Base-by-base conservation (phyloP, 73 alveolate genomes). In the Tetrahymena elliotti region DNA sequence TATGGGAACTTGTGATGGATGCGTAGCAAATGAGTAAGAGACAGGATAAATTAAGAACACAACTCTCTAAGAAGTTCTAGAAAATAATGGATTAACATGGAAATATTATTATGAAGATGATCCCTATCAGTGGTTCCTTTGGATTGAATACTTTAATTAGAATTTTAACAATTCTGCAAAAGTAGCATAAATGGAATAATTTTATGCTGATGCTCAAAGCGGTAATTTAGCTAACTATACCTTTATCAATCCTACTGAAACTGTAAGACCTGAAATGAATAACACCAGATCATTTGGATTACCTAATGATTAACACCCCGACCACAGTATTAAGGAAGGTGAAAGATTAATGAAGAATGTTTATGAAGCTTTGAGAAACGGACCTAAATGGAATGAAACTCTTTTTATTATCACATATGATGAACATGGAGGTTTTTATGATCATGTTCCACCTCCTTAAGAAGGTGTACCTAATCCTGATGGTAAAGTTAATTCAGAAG, bases 351-450 rank as follows among this genome's bases (percentile, higher is more conserved):
- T 84, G 52, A 84, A 84, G 27, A 84, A 84, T 39, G 94, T 84
- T 10, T 84, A 84, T 24, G 94, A 84, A 84, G 94, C 94, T 39
- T n/a, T 84, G 15, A 84, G 94, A 39, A 84, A 33, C n/a, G 34
- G 83, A 22, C 94, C 94, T n/a, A 37, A 27, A 7, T 84, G 94
- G 94, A 84, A 84, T n/a, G 94, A 84, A 39, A 84, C 94, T 33
- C 52, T 84, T 22, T 68, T 68, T 16, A 68, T 68, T 0, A 31
- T 68, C 20, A 68, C 88, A 18, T 68, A 68, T 24, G 88, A 68
- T 68, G 88, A 68, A 11, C 88, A 68, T 31, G 88, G 88, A 3
- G 88, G 88, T 68, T 68, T 68, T 31, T 68, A 68, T 68, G 88
- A 68, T 68, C 88, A 68, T 68, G 88, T 68, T 18, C 36, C 88